These are phyloP conservation scores for Kwoniella botswanensis DNA, from an alignment of 768 basidiomycete species.

Conservation along the genomic window DNA sequence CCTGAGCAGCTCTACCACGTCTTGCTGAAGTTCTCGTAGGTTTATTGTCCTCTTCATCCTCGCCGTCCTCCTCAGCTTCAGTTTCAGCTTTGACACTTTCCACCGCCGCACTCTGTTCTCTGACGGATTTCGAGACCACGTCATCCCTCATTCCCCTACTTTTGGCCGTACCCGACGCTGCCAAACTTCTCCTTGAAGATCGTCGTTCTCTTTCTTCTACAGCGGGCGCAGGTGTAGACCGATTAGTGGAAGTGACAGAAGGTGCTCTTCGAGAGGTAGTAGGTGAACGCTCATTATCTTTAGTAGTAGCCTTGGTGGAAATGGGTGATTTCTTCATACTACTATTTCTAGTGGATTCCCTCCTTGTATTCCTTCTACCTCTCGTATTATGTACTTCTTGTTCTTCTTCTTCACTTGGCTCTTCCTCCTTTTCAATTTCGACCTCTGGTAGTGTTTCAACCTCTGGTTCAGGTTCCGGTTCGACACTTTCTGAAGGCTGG, in stretches of 20 bases:
- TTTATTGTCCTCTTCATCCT: constrained; percentile 33
- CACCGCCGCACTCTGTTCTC: constrained; percentile 26
- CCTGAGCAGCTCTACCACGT: constrained; percentile 11
- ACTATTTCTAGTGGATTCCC: constrained; percentile 7
- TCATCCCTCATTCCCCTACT: constrained; percentile 28
- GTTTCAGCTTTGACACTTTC: constrained; percentile 33
- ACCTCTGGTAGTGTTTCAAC: constrained; percentile 4
- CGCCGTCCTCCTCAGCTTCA: constrained; percentile 28
- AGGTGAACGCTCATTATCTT: constrained; percentile 27
- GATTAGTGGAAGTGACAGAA: constrained; percentile 35
- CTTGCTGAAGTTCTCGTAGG: constrained; percentile 23
- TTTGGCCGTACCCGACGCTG: constrained; percentile 1
- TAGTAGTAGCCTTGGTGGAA: background rate
- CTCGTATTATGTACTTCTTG: constrained; percentile 28
- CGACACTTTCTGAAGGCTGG: background rate
- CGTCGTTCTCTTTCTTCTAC: constrained; percentile 8
- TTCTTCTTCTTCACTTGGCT: constrained; percentile 29
- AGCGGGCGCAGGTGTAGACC: constrained; percentile 31
- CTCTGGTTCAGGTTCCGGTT: constrained; percentile 19
- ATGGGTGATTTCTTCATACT: background rate
- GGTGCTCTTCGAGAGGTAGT: constrained; percentile 33
- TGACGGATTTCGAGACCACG: constrained; percentile 27
- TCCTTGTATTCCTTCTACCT: constrained; percentile 24
- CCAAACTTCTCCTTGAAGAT: constrained; percentile 7
- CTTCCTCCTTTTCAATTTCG: constrained; percentile 3